These are phyloP conservation scores for Rubus parviflorus DNA, from an alignment of 306 rosid genomes.

Conservation along the genomic window DNA sequence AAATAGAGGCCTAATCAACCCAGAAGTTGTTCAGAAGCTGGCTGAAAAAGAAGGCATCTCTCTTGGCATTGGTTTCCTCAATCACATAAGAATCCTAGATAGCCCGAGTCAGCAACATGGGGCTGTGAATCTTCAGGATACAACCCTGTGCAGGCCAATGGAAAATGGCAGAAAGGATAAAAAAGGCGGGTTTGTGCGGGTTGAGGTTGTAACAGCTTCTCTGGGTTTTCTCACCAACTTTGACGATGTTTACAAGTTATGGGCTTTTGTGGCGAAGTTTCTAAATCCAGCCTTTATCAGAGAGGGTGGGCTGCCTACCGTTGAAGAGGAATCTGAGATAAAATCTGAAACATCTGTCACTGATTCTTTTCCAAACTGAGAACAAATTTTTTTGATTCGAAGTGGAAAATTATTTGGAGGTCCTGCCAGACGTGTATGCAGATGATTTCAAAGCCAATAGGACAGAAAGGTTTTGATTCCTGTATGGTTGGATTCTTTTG, in stretches of 20 bases:
- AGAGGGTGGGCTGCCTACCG: conserved; percentile 70
- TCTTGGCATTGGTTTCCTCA: conserved; percentile 81
- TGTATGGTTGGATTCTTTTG: conserved; percentile 29
- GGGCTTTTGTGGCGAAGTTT: conserved; percentile 92
- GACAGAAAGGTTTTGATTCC: conserved; percentile 32
- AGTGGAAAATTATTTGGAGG: conserved; percentile 28
- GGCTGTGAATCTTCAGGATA: conserved; percentile 53
- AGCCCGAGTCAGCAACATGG: conserved; percentile 50
- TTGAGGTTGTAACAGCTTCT: conserved; percentile 91
- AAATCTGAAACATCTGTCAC: conserved; percentile 18
- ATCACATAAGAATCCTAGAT: conserved; percentile 75
- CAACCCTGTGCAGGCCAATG: conserved; percentile 70
- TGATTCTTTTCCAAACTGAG: conserved; percentile 32
- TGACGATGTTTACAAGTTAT: conserved; percentile 87
- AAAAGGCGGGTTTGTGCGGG: conserved; percentile 64
- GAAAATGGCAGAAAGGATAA: conserved; percentile 61
- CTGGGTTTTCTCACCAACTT: conserved; percentile 83
- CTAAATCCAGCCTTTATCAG: conserved; percentile 65
- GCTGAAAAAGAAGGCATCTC: conserved; percentile 92
- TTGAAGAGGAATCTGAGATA: conserved; percentile 70
- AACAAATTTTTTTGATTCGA: conserved; percentile 8
- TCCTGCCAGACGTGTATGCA: conserved; percentile 7
- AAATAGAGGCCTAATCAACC: conserved; percentile 64
- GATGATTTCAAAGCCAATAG: conserved; percentile 27
- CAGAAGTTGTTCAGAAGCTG: conserved; percentile 87